A percentile compares a stretch with the other conserved stretches of the same genome.
Conservation (phyloP, 2,329 filamentous ascomycete species). For the Aspergillus sojae region DNA sequence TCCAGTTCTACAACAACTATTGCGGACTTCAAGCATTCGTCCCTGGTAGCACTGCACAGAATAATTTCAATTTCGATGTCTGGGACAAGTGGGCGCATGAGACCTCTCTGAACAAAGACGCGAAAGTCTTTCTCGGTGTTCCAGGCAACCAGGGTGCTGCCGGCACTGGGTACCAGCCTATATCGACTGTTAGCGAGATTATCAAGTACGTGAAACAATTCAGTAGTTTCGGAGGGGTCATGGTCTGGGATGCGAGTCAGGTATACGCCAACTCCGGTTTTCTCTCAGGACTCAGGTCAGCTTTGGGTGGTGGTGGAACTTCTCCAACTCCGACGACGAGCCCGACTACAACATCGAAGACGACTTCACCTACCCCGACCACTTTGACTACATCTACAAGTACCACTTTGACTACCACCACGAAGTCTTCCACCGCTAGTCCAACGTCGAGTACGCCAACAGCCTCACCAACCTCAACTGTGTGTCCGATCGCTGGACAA, state of each 20-base stretch:
- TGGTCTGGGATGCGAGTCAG: constrained; percentile 71
- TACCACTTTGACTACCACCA: not conserved
- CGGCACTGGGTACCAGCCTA: constrained; percentile 58
- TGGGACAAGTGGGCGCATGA: constrained; percentile 70
- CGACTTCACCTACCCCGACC: not conserved
- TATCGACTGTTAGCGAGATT: constrained; percentile 50
- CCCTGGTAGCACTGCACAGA: constrained; percentile 47
- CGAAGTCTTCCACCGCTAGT: not conserved
- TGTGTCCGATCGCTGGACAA: not conserved
- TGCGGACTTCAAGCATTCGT: constrained; percentile 63
- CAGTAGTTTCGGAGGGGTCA: constrained; percentile 65
- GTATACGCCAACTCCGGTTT: constrained; percentile 62
- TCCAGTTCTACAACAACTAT: constrained; percentile 72
- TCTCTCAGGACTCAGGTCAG: constrained; percentile 32
- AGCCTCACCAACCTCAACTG: not conserved
- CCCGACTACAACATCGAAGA: not conserved
- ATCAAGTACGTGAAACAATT: constrained; percentile 59
- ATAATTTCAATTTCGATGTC: constrained; percentile 62
- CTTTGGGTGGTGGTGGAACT: not conserved
- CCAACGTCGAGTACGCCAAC: not conserved
- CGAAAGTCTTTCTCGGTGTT: constrained; percentile 65
- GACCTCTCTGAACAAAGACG: constrained; percentile 59
- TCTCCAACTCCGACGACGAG: not conserved
- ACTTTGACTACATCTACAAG: not conserved
- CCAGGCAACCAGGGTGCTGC: constrained; percentile 58